These are phyloP conservation scores for Camelina sativa DNA, from an alignment of 345 rosid genomes.

Conservation along the genomic window DNA sequence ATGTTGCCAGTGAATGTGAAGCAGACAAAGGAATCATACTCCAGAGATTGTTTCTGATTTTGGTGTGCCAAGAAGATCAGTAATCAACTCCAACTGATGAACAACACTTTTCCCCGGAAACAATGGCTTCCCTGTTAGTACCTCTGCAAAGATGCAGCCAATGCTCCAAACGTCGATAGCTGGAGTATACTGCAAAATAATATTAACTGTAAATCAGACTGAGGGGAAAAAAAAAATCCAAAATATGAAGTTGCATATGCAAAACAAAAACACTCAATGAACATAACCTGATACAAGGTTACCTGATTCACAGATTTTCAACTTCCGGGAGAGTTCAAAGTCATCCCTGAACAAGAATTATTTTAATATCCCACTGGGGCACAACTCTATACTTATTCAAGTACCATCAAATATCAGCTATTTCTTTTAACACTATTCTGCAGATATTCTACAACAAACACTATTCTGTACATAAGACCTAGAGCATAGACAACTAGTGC, in stretches of 20 bases:
- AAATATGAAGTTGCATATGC: constrained; percentile 50
- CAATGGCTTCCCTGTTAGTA: constrained; percentile 91
- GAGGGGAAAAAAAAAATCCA: constrained; percentile 24
- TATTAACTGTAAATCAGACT: constrained; percentile 37
- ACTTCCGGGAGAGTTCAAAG: constrained; percentile 99
- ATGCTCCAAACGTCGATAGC: constrained; percentile 97
- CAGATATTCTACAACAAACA: constrained; percentile 22
- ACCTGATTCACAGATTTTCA: constrained; percentile 93
- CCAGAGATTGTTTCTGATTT: constrained; percentile 78
- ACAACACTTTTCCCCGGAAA: constrained; percentile 97
- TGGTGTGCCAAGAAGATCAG: constrained; percentile 96
- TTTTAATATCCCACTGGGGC: constrained; percentile 55
- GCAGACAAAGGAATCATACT: constrained; percentile 49
- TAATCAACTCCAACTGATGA: constrained; percentile 94
- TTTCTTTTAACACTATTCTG: constrained; percentile 8
- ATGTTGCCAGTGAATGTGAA: neutral
- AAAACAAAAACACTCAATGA: constrained; percentile 44
- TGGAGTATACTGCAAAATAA: constrained; percentile 83
- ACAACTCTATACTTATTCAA: constrained; percentile 34
- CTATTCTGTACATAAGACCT: neutral
- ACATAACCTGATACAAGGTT: constrained; percentile 61
- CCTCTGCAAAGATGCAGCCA: constrained; percentile 97
- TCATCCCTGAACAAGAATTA: constrained; percentile 99
- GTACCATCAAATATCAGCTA: constrained; percentile 12
- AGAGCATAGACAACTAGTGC: constrained; percentile 6